Evolutionary conservation across 139 green algal genomes (phyloP), one percentile per base, ranked within the genome.

Genomic region (Coelastrella sp.): DNA sequence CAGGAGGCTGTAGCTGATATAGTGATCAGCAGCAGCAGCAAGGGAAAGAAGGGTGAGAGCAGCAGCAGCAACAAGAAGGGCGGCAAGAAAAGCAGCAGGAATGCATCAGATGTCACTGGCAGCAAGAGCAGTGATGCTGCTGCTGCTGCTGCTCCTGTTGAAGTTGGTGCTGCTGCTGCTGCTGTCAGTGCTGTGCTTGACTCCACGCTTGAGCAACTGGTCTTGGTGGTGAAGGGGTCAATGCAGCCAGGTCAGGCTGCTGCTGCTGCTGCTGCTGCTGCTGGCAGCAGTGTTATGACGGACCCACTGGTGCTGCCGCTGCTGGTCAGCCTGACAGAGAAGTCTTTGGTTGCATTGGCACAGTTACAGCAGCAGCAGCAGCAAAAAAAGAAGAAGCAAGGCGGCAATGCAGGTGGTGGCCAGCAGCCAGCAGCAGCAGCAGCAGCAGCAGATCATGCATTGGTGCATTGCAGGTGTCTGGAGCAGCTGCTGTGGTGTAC

Each of bases 401-500:
- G 59, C 48, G 17, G 48, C 17, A 57, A 57, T 32, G 53, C 53
- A 34, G 21, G 17, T 64, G 53, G 11, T n/a, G 5, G 17, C 30
- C 19, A 32, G 19, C 19, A 19, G 11, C 21, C 53, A n/a, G 17
- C 53, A 69, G 27, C 62, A 69, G 62, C 9, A 23, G 41, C 34
- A 30, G 21, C 34, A 3, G 6, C 21, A 50, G n/a, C 35, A 71
- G 53, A 23, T 48, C 66, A 35, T 43, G 63, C 15, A 27, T n/a
- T n/a, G n/a, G n/a, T n/a, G n/a, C n/a, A n/a, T n/a, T n/a, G n/a
- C n/a, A n/a, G n/a, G n/a, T n/a, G n/a, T n/a, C n/a, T n/a, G n/a
- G n/a, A n/a, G n/a, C n/a, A 85, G 2, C 40, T 85, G 79, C 17
- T 85, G 32, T 85, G 79, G 79, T 50, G 27, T 0, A 67, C 40